A percentile compares a stretch with the other conserved stretches of the same genome.
These are phyloP conservation scores for Bathelium albidoporum DNA, from an alignment of 495 filamentous ascomycete species.

Conservation along the genomic window DNA sequence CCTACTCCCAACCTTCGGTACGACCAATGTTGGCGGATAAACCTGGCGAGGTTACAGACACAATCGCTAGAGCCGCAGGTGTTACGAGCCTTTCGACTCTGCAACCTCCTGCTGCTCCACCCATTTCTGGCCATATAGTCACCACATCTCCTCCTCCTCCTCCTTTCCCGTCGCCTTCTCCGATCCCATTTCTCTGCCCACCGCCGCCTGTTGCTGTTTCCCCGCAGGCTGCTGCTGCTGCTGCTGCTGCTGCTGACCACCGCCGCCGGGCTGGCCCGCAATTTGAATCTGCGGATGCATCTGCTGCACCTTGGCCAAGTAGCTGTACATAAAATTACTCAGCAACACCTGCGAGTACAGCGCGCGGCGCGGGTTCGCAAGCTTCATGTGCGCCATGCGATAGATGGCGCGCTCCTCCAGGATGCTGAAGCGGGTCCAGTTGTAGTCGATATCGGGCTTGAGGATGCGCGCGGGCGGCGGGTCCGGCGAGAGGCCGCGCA, in stretches of 20 bases:
- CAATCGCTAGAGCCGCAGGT: not conserved
- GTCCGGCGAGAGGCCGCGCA: constrained; percentile 70
- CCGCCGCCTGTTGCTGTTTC: constrained; percentile 35
- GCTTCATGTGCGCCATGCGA: constrained; percentile 96
- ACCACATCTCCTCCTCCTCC: constrained; percentile 4
- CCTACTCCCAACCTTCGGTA: not conserved
- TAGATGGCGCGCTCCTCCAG: constrained; percentile 96
- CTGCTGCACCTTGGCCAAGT: constrained; percentile 95
- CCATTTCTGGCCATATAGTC: constrained; percentile 6
- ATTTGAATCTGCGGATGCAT: constrained; percentile 91
- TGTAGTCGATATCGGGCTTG: constrained; percentile 80
- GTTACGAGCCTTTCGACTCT: not conserved
- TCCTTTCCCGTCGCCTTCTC: not conserved
- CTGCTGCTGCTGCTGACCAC: constrained; percentile 51
- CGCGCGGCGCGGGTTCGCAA: constrained; percentile 87
- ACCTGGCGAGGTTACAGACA: not conserved
- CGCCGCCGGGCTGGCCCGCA: constrained; percentile 47
- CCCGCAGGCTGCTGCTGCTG: constrained; percentile 41
- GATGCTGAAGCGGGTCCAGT: constrained; percentile 92
- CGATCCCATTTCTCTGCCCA: constrained; percentile 29
- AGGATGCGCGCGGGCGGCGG: constrained; percentile 57
- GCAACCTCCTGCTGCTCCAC: constrained; percentile 3
- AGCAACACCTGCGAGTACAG: constrained; percentile 92
- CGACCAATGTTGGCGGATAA: not conserved
- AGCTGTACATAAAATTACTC: constrained; percentile 99